phyloP scores from a whole-genome alignment of 805 yeast genomes.

The Metschnikowia kofuensis region DNA sequence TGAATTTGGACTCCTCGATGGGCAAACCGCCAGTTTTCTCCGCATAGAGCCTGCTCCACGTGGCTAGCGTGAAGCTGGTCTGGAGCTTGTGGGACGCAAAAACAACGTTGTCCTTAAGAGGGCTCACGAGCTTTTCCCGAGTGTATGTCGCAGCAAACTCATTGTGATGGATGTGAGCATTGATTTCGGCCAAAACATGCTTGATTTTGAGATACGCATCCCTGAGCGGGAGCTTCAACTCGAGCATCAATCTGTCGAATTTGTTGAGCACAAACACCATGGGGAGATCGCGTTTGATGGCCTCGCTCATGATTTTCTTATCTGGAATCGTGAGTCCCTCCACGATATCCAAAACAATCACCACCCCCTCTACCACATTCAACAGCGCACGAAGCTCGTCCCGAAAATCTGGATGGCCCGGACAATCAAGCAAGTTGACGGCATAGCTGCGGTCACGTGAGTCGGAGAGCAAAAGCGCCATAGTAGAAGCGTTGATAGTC shows the following conservation, averaged over 20 bases:
- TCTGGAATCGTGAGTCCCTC: conserved; percentile 74
- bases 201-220: conserved; percentile 72
- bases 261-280: conserved; percentile 71
- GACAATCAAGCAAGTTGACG: conserved; percentile 74
- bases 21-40: not conserved
- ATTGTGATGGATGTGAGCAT: conserved; percentile 43
- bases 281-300: conserved; percentile 48
- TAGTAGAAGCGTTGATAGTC: conserved; percentile 60
- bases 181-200: conserved; percentile 60
- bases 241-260: conserved; percentile 80
- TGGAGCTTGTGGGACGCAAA: conserved; percentile 69
- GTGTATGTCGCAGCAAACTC: conserved; percentile 26
- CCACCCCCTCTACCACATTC: conserved; percentile 59
- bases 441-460: conserved; percentile 50
- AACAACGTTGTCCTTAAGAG: conserved; percentile 61
- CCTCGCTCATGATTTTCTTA: conserved; percentile 47
- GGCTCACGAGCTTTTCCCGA: conserved; percentile 45
- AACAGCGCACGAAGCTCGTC: conserved; percentile 68
- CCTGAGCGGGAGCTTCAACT: conserved; percentile 67
- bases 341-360: conserved; percentile 75
- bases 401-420: conserved; percentile 84
- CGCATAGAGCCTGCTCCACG: conserved; percentile 55
- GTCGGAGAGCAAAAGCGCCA: conserved; percentile 58
- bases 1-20: conserved; percentile 39
- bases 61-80: conserved; percentile 62